Evolutionary conservation across 2,329 filamentous ascomycete species (phyloP), one percentile per base, ranked within the genome.

Genomic region (Monosporascus sp.): DNA sequence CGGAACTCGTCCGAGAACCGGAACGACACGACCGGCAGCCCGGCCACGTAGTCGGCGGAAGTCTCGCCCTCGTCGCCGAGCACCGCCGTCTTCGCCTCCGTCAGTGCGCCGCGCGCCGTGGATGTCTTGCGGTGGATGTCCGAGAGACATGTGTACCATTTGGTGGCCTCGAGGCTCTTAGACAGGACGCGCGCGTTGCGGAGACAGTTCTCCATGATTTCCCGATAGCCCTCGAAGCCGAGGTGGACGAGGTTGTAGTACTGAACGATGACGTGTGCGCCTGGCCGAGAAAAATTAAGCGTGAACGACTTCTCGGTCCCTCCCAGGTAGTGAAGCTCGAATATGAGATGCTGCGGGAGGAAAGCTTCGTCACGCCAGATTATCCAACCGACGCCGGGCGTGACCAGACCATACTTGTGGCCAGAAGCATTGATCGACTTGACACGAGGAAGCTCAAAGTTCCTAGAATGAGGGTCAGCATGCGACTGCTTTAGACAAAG

Each of bases 241-340:
- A 89, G 77, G 58, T 88, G 85, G 55, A 89, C 84, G 14, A 89
- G 73, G 60, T 89, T 88, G 70, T 83, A 89, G 68, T 89, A 89
- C 64, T 89, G 87, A 0, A 78, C 85, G 55, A 89, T 83, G 53
- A 89, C 75, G 56, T 89, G 86, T 0, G 83, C 81, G 3, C 85
- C 86, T 0, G 86, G 85, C 1, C 86, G 80, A 1, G 84, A 88
- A 72, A 89, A 89, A 70, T 89, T 89, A 20, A 89, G 75, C 0
- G 85, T 88, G 68, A 83, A 89, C 2, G 81, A 84, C 63, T 87
- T 79, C 61, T 89, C 85, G 0, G 83, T 86, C n/a, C 85, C 84
- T 38, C 86, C 86, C 0, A 89, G 78, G 62, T 89, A 89, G 52
- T 78, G 82, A 19, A 89, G 75, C 66, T 89, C 82, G 65, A 89